Conservation (phyloP, 495 filamentous ascomycete species). For the Neurospora cerealis region DNA sequence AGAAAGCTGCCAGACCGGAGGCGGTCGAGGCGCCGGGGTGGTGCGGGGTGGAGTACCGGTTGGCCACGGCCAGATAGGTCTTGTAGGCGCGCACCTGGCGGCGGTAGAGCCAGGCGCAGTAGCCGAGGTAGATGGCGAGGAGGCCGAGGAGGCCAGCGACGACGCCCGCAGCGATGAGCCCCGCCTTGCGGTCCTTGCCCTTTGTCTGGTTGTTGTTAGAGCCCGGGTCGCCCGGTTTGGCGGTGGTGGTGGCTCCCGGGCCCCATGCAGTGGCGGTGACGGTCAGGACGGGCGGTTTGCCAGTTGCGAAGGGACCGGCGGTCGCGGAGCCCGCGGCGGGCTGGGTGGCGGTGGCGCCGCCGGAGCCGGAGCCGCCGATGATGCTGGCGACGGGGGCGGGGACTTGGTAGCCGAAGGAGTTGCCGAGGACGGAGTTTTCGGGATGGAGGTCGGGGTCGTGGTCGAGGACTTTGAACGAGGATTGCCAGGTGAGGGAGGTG, state of each 20-base stretch:
- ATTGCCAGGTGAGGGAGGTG: constrained; percentile 49
- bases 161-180: constrained; percentile 53
- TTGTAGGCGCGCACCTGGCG: constrained; percentile 53
- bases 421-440: constrained; percentile 41
- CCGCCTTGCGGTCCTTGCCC: constrained; percentile 36
- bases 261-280: constrained; percentile 41
- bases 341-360: constrained; percentile 56
- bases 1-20: constrained; percentile 10
- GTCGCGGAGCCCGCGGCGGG: constrained; percentile 49
- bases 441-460: constrained; percentile 22
- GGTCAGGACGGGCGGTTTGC: constrained; percentile 53
- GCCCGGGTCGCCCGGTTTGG: background rate
- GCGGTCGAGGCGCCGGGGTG: constrained; percentile 6
- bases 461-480: constrained; percentile 42
- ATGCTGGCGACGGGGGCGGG: constrained; percentile 49
- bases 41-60: constrained; percentile 20
- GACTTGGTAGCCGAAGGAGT: constrained; percentile 54
- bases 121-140: constrained; percentile 52
- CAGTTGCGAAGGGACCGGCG: constrained; percentile 58
- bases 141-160: constrained; percentile 51
- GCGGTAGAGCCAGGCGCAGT: constrained; percentile 62
- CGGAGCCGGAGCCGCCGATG: constrained; percentile 50
- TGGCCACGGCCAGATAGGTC: constrained; percentile 49
- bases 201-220: background rate
- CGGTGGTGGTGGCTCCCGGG: constrained; percentile 24